A percentile compares a stretch with the other conserved stretches of the same genome.
Conservation (phyloP, 2,329 filamentous ascomycete species). For the Lasiodiplodia theobromae region DNA sequence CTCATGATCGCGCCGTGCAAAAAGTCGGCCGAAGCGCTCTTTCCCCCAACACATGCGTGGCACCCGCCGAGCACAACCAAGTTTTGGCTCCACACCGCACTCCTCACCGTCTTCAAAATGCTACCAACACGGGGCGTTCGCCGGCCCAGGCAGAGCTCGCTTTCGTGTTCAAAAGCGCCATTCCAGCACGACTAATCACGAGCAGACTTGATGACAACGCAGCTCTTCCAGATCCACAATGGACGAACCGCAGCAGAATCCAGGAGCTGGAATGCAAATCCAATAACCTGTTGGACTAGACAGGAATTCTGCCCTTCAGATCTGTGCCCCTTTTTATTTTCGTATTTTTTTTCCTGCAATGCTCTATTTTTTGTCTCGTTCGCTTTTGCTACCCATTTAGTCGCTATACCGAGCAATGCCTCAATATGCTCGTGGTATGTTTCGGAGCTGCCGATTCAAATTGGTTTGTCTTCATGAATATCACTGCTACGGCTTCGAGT, state of each 20-base stretch:
- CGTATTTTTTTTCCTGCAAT: neutral
- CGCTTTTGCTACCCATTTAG: neutral
- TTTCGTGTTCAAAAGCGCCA: neutral
- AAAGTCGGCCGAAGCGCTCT: slow-evolving; percentile 10
- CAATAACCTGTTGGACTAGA: neutral
- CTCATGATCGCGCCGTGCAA: neutral
- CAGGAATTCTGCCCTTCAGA: neutral
- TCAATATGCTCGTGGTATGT: neutral
- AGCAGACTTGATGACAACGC: neutral
- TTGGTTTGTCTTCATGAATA: neutral
- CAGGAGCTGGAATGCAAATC: neutral
- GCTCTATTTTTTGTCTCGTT: neutral
- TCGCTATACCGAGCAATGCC: neutral
- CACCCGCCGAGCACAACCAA: slow-evolving; percentile 4
- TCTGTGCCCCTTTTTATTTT: neutral
- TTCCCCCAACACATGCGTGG: slow-evolving; percentile 2
- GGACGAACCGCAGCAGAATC: neutral
- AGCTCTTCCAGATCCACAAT: neutral
- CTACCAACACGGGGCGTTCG: slow-evolving; percentile 6
- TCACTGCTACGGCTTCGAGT: neutral
- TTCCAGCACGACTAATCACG: neutral
- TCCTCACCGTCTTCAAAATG: neutral
- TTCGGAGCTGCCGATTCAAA: neutral
- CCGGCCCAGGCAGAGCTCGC: slow-evolving; percentile 7
- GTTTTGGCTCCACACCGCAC: slow-evolving; percentile 1